These are phyloP conservation scores for Xenoacremonium recifei DNA, from an alignment of 2,329 filamentous ascomycete genomes.

Conservation along the genomic window DNA sequence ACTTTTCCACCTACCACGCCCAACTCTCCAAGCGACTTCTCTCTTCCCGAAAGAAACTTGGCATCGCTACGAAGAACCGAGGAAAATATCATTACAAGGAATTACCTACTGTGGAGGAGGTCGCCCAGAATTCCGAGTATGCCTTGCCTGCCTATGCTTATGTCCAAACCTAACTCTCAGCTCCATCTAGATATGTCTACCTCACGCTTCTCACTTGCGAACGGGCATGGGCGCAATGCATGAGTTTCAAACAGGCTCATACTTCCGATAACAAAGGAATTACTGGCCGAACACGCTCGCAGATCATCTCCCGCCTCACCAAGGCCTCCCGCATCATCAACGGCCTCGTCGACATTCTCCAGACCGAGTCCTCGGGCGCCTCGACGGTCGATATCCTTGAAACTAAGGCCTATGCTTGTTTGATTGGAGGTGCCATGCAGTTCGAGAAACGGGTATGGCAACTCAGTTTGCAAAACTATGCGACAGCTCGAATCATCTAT, in stretches of 20 bases:
- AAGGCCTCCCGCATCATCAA: conserved; percentile 75
- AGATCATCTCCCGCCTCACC: conserved; percentile 83
- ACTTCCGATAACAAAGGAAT: conserved; percentile 78
- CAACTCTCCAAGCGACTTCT: conserved; percentile 79
- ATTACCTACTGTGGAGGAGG: conserved; percentile 69
- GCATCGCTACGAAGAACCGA: conserved; percentile 78
- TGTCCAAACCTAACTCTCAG: conserved; percentile 9
- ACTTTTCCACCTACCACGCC: conserved; percentile 81
- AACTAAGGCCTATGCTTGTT: conserved; percentile 77
- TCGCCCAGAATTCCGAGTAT: conserved; percentile 75
- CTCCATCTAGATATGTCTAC: conserved; percentile 61
- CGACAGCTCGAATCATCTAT: conserved; percentile 80
- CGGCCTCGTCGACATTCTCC: conserved; percentile 64
- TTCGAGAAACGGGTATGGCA: conserved; percentile 92
- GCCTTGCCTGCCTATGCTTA: conserved; percentile 23
- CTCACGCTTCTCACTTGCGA: conserved; percentile 85
- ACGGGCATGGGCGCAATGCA: conserved; percentile 91
- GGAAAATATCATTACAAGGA: conserved; percentile 78
- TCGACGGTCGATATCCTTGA: conserved; percentile 74
- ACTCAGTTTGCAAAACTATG: conserved; percentile 70
- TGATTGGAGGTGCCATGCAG: conserved; percentile 72
- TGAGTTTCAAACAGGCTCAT: conserved; percentile 87
- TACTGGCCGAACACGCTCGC: conserved; percentile 74
- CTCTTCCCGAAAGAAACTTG: conserved; percentile 80
- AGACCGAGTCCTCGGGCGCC: conserved; percentile 63